Conservation (phyloP, 208 protist genomes). For the Crithidia acanthocephali region DNA sequence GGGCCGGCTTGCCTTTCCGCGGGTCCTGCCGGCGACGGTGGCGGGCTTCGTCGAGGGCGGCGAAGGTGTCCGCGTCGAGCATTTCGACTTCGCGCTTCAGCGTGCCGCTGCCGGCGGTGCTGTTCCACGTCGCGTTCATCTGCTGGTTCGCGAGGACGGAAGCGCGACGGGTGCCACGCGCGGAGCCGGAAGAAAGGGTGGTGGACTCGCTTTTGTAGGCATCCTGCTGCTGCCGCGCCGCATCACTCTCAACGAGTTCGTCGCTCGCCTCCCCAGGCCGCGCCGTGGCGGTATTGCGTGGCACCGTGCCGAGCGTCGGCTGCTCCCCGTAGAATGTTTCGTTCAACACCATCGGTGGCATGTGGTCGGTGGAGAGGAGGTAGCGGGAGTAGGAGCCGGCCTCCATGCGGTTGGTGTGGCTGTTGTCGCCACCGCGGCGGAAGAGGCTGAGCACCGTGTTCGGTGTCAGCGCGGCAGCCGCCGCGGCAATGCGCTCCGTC, state of each 20-base stretch:
- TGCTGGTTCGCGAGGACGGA: not conserved
- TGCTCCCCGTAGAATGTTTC: slow-evolving; percentile 49
- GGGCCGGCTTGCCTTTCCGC: slow-evolving; percentile 35
- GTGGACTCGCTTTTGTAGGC: not conserved
- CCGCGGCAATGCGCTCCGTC: slow-evolving; percentile 26
- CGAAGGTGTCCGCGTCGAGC: slow-evolving; percentile 49
- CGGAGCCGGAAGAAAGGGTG: not conserved
- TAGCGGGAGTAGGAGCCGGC: slow-evolving; percentile 74
- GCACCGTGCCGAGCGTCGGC: slow-evolving; percentile 43
- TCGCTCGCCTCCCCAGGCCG: not conserved
- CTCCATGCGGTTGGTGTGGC: slow-evolving; percentile 77
- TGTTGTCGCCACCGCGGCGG: slow-evolving; percentile 69
- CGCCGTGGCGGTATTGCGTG: slow-evolving; percentile 32
- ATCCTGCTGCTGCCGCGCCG: not conserved
- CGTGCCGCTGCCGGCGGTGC: slow-evolving; percentile 30
- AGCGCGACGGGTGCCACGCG: not conserved
- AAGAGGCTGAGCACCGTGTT: slow-evolving; percentile 43
- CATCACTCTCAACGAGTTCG: too few species aligned
- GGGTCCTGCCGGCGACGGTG: slow-evolving; percentile 54
- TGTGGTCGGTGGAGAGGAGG: slow-evolving; percentile 51
- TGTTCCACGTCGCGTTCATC: slow-evolving; percentile 15
- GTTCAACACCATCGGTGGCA: slow-evolving; percentile 34
- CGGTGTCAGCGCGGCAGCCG: slow-evolving; percentile 28
- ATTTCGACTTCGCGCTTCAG: slow-evolving; percentile 60
- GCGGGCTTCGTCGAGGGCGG: slow-evolving; percentile 48